A percentile compares a stretch with the other conserved stretches of the same genome.
These are phyloP conservation scores for Nemania diffusa DNA, from an alignment of 2,329 filamentous ascomycete genomes.

Conservation along the genomic window DNA sequence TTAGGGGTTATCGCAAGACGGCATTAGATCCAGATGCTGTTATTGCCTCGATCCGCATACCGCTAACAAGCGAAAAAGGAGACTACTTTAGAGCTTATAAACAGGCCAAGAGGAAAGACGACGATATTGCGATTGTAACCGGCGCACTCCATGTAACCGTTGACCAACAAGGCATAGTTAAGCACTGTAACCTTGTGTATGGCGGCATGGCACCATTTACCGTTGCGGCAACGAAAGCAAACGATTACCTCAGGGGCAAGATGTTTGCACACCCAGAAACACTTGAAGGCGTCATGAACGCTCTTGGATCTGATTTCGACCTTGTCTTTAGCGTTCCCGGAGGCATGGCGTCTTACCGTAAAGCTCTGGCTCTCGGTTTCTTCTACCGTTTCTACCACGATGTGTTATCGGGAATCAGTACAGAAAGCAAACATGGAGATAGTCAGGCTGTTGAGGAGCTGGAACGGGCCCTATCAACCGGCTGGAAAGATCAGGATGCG, in stretches of 20 bases:
- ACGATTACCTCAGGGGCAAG: constrained; percentile 79
- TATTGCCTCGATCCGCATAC: constrained; percentile 88
- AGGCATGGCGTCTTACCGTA: constrained; percentile 96
- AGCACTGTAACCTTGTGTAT: constrained; percentile 83
- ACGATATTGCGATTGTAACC: constrained; percentile 98
- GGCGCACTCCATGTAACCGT: constrained; percentile 81
- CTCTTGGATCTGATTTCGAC: constrained; percentile 89
- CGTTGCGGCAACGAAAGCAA: constrained; percentile 83
- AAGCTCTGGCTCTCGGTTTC: constrained; percentile 89
- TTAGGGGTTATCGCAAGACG: constrained; percentile 89
- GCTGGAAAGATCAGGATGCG: constrained; percentile 79
- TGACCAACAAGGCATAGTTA: constrained; percentile 74
- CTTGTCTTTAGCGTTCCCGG: constrained; percentile 90
- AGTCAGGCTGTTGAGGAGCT: constrained; percentile 83
- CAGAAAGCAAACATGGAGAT: constrained; percentile 64
- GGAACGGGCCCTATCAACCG: constrained; percentile 82
- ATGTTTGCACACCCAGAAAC: constrained; percentile 83
- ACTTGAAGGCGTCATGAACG: constrained; percentile 88
- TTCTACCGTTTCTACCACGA: constrained; percentile 99
- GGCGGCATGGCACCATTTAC: constrained; percentile 96
- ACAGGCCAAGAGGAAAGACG: constrained; percentile 95
- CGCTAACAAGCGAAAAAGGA: constrained; percentile 75
- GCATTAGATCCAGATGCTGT: constrained; percentile 83
- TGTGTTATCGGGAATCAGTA: constrained; percentile 72
- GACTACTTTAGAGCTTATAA: constrained; percentile 94